Evolutionary conservation across 2,329 filamentous ascomycete genomes (phyloP).

Genomic region (Elsinoe australis): DNA sequence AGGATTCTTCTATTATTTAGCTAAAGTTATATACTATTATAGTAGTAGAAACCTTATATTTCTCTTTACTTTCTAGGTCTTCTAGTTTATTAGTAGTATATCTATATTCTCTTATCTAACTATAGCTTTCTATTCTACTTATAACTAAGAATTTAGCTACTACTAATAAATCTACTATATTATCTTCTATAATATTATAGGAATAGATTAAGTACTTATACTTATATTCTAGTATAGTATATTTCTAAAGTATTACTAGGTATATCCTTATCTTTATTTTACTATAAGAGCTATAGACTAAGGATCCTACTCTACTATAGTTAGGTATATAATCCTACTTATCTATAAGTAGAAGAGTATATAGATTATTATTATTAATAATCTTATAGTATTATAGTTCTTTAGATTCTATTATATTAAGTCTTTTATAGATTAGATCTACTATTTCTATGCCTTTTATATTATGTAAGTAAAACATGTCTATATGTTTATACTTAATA

Average conservation of each 20-base stretch:
- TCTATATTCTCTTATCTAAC: neutral
- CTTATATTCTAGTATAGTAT: neutral
- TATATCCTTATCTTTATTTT: neutral
- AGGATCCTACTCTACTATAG: neutral
- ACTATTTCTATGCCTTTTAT: too few relatives aligned
- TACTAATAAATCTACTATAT: neutral
- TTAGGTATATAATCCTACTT: neutral
- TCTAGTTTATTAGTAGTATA: neutral
- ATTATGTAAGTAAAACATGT: too few relatives aligned
- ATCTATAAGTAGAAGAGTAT: neutral
- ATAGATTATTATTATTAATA: neutral
- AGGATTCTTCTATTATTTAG: too few relatives aligned
- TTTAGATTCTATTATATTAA: too few relatives aligned
- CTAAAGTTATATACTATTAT: too few relatives aligned
- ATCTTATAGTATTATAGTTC: neutral
- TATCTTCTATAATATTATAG: neutral
- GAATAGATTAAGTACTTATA: neutral
- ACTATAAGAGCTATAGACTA: neutral
- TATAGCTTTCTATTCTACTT: neutral
- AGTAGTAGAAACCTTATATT: too few relatives aligned
- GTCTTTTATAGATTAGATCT: too few relatives aligned
- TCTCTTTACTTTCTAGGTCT: neutral
- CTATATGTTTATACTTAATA: too few relatives aligned
- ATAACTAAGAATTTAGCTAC: neutral
- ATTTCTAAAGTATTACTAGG: neutral